Evolutionary conservation across 2,329 filamentous ascomycete genomes (phyloP).

Genomic region (Coleophoma cylindrospora): DNA sequence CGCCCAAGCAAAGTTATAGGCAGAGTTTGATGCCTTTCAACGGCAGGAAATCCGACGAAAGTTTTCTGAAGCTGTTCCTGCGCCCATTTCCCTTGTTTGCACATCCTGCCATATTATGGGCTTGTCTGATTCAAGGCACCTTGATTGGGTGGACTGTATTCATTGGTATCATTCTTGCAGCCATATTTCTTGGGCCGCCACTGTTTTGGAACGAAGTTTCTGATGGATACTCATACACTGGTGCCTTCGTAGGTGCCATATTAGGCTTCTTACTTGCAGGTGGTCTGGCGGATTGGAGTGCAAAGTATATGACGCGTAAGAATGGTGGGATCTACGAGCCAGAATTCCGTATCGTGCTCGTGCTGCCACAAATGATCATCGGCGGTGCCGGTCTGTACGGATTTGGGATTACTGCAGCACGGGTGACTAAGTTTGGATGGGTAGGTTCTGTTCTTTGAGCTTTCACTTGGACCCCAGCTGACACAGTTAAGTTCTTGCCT

Average conservation of each 20-base stretch:
- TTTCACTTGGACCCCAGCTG: slow-evolving; percentile 65
- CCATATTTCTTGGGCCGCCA: slow-evolving; percentile 75
- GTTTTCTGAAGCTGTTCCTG: slow-evolving; percentile 58
- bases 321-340: slow-evolving; percentile 87
- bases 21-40: slow-evolving; percentile 67
- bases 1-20: slow-evolving; percentile 47
- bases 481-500: slow-evolving; percentile 63
- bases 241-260: slow-evolving; percentile 79
- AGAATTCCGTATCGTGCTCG: slow-evolving; percentile 80
- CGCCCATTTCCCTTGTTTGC: slow-evolving; percentile 78
- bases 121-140: slow-evolving; percentile 73
- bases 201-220: slow-evolving; percentile 77
- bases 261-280: slow-evolving; percentile 74
- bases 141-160: slow-evolving; percentile 96
- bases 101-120: slow-evolving; percentile 83
- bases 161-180: slow-evolving; percentile 77
- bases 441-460: slow-evolving; percentile 64
- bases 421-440: slow-evolving; percentile 63
- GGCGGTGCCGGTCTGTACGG: slow-evolving; percentile 77
- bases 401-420: slow-evolving; percentile 68
- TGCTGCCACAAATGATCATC: slow-evolving; percentile 75
- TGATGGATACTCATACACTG: slow-evolving; percentile 83
- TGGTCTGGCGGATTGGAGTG: slow-evolving; percentile 66
- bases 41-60: slow-evolving; percentile 75
- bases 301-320: slow-evolving; percentile 61